These are phyloP conservation scores for Allium cepa DNA, from an alignment of 106 monocot species.

Conservation along the genomic window DNA sequence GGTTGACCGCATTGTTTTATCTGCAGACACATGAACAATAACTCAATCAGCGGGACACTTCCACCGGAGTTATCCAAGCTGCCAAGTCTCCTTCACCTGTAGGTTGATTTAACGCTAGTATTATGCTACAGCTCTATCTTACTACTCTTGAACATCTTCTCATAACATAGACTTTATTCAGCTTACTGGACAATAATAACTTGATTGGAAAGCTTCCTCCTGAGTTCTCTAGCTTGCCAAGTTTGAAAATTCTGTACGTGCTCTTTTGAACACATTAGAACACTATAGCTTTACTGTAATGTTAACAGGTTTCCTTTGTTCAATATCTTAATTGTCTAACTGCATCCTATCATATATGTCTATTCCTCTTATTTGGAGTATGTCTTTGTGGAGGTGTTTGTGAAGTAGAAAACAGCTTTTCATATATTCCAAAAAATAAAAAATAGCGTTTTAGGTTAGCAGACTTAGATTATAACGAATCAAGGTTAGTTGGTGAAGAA, in stretches of 20 bases:
- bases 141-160: too few relatives aligned
- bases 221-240: slow-evolving; percentile 39
- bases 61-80: slow-evolving; percentile 66
- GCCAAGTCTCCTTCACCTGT: slow-evolving; percentile 66
- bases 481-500: too few relatives aligned
- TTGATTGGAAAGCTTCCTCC: slow-evolving; percentile 75
- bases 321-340: too few relatives aligned
- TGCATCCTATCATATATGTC: background rate
- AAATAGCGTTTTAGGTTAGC: too few relatives aligned
- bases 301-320: too few relatives aligned
- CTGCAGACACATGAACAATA: slow-evolving; percentile 96
- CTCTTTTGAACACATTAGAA: background rate
- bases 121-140: too few relatives aligned
- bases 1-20: background rate
- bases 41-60: slow-evolving; percentile 89
- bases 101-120: slow-evolving; percentile 11
- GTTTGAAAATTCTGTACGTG: slow-evolving; percentile 73
- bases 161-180: slow-evolving; percentile 24
- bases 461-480: too few relatives aligned
- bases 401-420: too few relatives aligned
- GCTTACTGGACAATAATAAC: slow-evolving; percentile 91
- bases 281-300: background rate
- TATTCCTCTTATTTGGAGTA: background rate
- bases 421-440: too few relatives aligned
- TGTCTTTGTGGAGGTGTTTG: too few relatives aligned